Conservation (phyloP, 305 asterid species). For the Fraxinus nigra region DNA sequence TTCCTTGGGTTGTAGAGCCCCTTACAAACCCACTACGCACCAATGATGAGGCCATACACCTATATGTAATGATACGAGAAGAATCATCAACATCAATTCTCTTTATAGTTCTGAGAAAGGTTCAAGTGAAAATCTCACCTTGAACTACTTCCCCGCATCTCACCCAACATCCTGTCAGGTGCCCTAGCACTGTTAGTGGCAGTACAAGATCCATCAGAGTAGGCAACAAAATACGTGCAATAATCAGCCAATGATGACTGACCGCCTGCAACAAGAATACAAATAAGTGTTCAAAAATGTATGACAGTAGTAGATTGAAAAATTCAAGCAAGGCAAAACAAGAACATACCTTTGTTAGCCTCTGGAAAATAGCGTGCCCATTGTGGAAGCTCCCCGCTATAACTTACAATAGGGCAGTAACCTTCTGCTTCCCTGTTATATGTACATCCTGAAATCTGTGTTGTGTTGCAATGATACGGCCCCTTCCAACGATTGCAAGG, state of each 20-base stretch:
- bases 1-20: slow-evolving; percentile 88
- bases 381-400: slow-evolving; percentile 92
- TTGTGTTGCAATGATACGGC: slow-evolving; percentile 93
- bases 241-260: slow-evolving; percentile 99
- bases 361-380: slow-evolving; percentile 98
- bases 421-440: slow-evolving; percentile 99
- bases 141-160: slow-evolving; percentile 88
- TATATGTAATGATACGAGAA: slow-evolving; percentile 27
- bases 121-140: slow-evolving; percentile 45
- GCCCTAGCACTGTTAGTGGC: slow-evolving; percentile 92
- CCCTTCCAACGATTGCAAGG: slow-evolving; percentile 96
- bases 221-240: slow-evolving; percentile 97
- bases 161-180: slow-evolving; percentile 98
- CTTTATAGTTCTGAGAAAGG: background rate
- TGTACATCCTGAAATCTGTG: slow-evolving; percentile 93
- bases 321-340: background rate
- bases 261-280: slow-evolving; percentile 63
- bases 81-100: slow-evolving; percentile 12
- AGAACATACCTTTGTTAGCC: slow-evolving; percentile 73
- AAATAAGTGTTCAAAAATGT: background rate
- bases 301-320: background rate
- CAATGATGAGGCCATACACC: slow-evolving; percentile 97
- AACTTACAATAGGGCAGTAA: slow-evolving; percentile 89
- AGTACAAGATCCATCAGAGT: slow-evolving; percentile 97
- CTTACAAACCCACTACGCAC: slow-evolving; percentile 96